phyloP scores from a whole-genome alignment of 352 stramenopile genomes.

The Pythium biforme region DNA sequence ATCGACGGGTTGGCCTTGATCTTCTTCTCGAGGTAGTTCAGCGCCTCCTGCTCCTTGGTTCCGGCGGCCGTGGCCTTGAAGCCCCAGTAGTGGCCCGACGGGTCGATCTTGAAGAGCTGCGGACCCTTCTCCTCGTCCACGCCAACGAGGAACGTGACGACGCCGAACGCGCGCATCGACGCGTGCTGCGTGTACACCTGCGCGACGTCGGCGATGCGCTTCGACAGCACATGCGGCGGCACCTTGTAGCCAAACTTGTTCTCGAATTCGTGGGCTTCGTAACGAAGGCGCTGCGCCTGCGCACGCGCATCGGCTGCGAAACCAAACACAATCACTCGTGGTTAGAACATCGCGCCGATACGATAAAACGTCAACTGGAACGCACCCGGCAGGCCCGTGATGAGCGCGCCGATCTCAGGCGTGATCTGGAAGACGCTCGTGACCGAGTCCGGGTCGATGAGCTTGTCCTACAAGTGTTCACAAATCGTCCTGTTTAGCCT shows the following conservation, averaged over 20 bases:
- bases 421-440: conserved; percentile 97
- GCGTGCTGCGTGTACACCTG: conserved; percentile 96
- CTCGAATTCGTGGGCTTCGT: conserved; percentile 98
- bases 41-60: conserved; percentile 97
- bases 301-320: conserved; percentile 85
- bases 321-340: not conserved
- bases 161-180: conserved; percentile 94
- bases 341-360: not conserved
- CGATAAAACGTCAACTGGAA: not conserved
- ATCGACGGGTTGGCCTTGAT: conserved; percentile 90
- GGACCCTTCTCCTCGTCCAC: conserved; percentile 98
- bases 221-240: conserved; percentile 93
- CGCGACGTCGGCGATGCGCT: conserved; percentile 97
- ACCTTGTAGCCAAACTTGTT: conserved; percentile 96
- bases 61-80: conserved; percentile 93
- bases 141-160: conserved; percentile 95
- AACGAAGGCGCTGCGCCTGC: conserved; percentile 94
- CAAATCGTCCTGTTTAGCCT: not conserved
- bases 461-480: conserved; percentile 59
- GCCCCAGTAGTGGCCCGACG: conserved; percentile 97
- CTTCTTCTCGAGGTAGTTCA: conserved; percentile 99
- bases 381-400: conserved; percentile 89
- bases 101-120: conserved; percentile 98
- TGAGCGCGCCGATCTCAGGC: conserved; percentile 93
- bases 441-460: conserved; percentile 95